These are phyloP conservation scores for Madurella fahalii DNA, from an alignment of 2,329 filamentous ascomycete genomes.

Conservation along the genomic window DNA sequence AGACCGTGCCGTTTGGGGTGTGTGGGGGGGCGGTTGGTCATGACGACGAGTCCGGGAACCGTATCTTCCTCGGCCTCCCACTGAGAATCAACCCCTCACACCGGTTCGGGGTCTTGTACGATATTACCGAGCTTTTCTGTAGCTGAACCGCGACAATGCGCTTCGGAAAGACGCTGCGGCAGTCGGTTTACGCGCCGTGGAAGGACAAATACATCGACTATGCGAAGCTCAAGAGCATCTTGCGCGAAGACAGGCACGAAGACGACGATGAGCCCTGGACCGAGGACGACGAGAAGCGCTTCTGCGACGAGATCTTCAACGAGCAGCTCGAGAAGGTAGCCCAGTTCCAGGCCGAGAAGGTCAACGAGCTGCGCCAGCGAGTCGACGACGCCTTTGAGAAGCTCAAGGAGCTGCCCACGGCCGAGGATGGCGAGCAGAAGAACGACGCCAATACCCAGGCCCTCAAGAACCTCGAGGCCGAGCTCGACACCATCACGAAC, in stretches of 20 bases:
- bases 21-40: no score
- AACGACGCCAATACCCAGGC: conserved; percentile 46
- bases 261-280: conserved; percentile 73
- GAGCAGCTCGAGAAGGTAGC: conserved; percentile 93
- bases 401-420: conserved; percentile 75
- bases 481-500: conserved; percentile 83
- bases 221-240: conserved; percentile 79
- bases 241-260: conserved; percentile 68
- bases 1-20: no score
- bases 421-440: conserved; percentile 46
- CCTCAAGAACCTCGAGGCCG: conserved; percentile 67
- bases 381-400: conserved; percentile 59
- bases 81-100: no score
- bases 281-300: conserved; percentile 86
- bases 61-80: no score
- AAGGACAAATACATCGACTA: conserved; percentile 95
- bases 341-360: conserved; percentile 78
- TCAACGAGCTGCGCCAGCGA: conserved; percentile 52
- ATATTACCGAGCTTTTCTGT: no score
- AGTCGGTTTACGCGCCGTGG: conserved; percentile 81
- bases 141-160: conserved; percentile 76
- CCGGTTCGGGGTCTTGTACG: neutral
- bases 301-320: conserved; percentile 93
- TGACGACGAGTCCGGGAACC: no score
- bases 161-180: conserved; percentile 84